Percentiles rank a stretch among this genome's conserved stretches.
Evolutionary conservation across 495 filamentous ascomycete genomes (phyloP).

Genomic region (Neurospora sp.): DNA sequence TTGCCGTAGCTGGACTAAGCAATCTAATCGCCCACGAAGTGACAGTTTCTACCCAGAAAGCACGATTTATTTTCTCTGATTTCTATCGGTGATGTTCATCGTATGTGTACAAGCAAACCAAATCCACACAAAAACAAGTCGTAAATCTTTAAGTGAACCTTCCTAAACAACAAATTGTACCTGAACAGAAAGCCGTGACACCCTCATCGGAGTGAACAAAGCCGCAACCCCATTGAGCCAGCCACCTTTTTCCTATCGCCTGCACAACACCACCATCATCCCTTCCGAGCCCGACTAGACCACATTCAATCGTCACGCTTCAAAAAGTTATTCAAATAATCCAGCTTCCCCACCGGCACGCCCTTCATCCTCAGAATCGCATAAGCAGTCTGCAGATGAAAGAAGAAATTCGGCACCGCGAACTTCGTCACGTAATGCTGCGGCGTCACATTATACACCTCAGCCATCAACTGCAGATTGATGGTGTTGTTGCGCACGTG

Average conservation of each 20-base stretch:
- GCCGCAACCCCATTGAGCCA: not conserved
- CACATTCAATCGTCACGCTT: not conserved
- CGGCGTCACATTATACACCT: slow-evolving; percentile 7
- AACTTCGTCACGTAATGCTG: slow-evolving; percentile 29
- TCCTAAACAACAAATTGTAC: not conserved
- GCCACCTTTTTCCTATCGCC: too few relatives aligned
- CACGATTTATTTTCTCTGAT: not conserved
- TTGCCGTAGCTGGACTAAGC: not conserved
- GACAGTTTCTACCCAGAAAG: not conserved
- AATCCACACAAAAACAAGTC: not conserved
- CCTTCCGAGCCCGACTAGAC: not conserved
- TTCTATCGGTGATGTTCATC: not conserved
- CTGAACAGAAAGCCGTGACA: not conserved
- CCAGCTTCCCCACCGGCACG: slow-evolving; percentile 45
- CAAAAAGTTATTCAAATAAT: slow-evolving; percentile 34
- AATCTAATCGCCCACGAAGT: not conserved
- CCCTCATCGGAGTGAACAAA: not conserved
- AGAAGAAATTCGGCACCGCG: slow-evolving; percentile 23
- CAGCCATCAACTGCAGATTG: slow-evolving; percentile 11
- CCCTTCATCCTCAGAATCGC: slow-evolving; percentile 45
- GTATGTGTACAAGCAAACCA: not conserved
- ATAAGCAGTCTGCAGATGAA: slow-evolving; percentile 49
- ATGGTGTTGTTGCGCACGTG: not conserved
- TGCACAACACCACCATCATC: not conserved
- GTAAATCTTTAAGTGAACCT: not conserved